Conservation (phyloP, 169 alveolate genomes). For the Theileria sp. region DNA sequence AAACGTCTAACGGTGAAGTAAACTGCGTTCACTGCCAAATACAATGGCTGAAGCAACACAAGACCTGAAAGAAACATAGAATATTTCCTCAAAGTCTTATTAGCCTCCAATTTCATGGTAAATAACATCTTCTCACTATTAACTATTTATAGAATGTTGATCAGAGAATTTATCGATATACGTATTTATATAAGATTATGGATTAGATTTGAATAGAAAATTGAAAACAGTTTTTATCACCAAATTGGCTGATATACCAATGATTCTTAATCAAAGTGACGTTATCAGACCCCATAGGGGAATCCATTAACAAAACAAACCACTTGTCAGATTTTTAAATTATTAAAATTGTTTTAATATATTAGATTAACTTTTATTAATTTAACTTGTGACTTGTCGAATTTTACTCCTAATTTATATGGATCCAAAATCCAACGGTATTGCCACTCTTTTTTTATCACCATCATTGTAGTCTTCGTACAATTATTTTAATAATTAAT, state of each 20-base stretch:
- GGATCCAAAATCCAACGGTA: background rate
- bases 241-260: background rate
- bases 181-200: background rate
- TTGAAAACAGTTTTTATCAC: background rate
- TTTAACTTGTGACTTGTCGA: background rate
- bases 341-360: background rate
- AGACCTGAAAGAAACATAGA: slow-evolving; percentile 21
- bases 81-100: background rate
- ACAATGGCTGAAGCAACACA: slow-evolving; percentile 11
- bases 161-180: background rate
- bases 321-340: background rate
- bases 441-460: background rate
- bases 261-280: background rate
- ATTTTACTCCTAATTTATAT: background rate
- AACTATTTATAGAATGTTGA: background rate
- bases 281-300: background rate
- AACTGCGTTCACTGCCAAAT: slow-evolving; percentile 16
- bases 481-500: no score
- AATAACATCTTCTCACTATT: background rate
- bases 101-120: background rate
- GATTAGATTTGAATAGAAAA: background rate
- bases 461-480: background rate
- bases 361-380: no score
- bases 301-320: background rate
- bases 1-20: slow-evolving; percentile 21